phyloP scores from a whole-genome alignment of 257 asterid species.

The Nicotiana tomentosiformis region DNA sequence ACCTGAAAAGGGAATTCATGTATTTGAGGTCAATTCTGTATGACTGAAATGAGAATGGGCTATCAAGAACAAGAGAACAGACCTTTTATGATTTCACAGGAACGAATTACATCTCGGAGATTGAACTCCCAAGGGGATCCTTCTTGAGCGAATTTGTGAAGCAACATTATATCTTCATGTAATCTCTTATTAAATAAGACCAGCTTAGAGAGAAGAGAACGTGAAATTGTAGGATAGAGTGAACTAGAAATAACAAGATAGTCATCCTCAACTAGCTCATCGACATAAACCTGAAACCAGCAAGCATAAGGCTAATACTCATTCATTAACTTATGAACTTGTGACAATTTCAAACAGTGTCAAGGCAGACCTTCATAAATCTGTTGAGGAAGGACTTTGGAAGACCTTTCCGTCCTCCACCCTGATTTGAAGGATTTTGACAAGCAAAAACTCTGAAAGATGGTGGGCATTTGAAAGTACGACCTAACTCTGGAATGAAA shows the following conservation, averaged over 20 bases:
- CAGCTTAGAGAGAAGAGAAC: slow-evolving; percentile 46
- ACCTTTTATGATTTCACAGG: slow-evolving; percentile 89
- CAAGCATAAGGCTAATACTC: background rate
- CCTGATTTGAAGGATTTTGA: slow-evolving; percentile 93
- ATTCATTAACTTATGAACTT: background rate
- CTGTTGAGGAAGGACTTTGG: slow-evolving; percentile 96
- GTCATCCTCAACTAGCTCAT: slow-evolving; percentile 84
- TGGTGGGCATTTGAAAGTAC: slow-evolving; percentile 71
- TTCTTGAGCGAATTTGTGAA: slow-evolving; percentile 70
- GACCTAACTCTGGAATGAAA: slow-evolving; percentile 90
- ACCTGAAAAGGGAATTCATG: slow-evolving; percentile 35
- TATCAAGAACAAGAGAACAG: background rate
- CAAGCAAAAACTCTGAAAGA: slow-evolving; percentile 95
- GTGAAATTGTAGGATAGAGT: slow-evolving; percentile 57
- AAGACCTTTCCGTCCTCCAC: slow-evolving; percentile 98
- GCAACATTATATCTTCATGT: slow-evolving; percentile 68
- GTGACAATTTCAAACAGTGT: background rate
- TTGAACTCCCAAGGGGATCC: slow-evolving; percentile 99
- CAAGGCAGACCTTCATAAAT: slow-evolving; percentile 71
- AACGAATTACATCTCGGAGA: slow-evolving; percentile 89
- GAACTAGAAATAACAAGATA: slow-evolving; percentile 74
- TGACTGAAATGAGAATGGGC: background rate
- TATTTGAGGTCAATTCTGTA: slow-evolving; percentile 12
- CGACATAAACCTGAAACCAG: slow-evolving; percentile 73
- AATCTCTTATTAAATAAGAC: slow-evolving; percentile 66